These are phyloP conservation scores for Carallia pectinifolia DNA, from an alignment of 345 rosid genomes.

Conservation along the genomic window DNA sequence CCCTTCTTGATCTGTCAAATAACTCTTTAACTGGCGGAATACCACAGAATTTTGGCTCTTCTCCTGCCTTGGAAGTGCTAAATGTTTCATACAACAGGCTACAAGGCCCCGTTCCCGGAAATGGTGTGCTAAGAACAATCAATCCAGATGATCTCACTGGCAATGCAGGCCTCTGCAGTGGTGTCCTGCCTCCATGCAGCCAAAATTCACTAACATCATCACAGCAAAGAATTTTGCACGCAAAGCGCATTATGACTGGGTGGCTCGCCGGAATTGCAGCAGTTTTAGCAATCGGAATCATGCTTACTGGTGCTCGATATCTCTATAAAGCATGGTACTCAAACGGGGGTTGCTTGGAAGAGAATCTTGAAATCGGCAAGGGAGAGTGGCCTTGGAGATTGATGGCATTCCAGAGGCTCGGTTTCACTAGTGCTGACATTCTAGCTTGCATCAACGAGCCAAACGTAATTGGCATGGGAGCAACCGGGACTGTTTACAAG, in stretches of 20 bases:
- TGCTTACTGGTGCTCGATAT: constrained; percentile 37
- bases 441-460: constrained; percentile 72
- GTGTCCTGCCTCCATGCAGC: constrained; percentile 77
- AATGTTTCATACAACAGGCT: constrained; percentile 81
- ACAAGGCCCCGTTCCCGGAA: constrained; percentile 76
- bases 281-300: constrained; percentile 50
- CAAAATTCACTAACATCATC: constrained; percentile 31
- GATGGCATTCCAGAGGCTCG: constrained; percentile 87
- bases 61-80: constrained; percentile 76
- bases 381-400: constrained; percentile 94
- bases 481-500: constrained; percentile 81
- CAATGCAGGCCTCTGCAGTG: constrained; percentile 74
- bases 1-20: constrained; percentile 84
- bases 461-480: constrained; percentile 87
- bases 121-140: constrained; percentile 70
- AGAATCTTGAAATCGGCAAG: constrained; percentile 41
- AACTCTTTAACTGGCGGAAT: constrained; percentile 74
- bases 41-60: constrained; percentile 70
- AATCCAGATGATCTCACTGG: constrained; percentile 73
- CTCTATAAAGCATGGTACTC: constrained; percentile 57
- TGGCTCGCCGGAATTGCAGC: constrained; percentile 68
- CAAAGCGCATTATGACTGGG: constrained; percentile 50
- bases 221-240: constrained; percentile 37
- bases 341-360: constrained; percentile 50
- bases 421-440: constrained; percentile 72